Base-by-base conservation (phyloP, 352 stramenopile genomes). In the Lagenidium sp. region DNA sequence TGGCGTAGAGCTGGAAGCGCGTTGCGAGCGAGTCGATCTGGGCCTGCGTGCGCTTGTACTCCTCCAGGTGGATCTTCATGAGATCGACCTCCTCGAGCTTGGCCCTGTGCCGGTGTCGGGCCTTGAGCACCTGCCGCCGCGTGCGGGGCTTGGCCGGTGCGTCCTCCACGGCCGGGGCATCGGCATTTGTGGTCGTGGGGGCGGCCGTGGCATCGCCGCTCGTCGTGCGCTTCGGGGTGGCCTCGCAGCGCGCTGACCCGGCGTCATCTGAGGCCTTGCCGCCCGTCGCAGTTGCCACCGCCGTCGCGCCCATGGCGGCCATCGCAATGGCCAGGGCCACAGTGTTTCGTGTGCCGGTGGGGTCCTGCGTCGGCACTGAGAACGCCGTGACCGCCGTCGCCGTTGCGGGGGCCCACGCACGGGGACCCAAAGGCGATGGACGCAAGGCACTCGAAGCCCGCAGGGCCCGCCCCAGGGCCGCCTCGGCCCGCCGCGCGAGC, bases 51-150 rank as follows among this genome's bases (percentile, higher is more conserved):
- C 65, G 45, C 34, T 65, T 68, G 68, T 83, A 87, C 65, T 80
- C 68, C 42, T 83, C 61, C 57, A 85, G 49, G 35, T 84, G 66
- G 24, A 56, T 58, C 65, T 82, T 83, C 65, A 83, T 77, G 26
- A 75, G 36, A 38, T 82, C 63, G 44, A 65, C 73, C 26, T 86
- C 70, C 34, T 86, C 60, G 19, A 69, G 50, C 50, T 81, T 80
- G 28, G 66, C 61, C 41, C 68, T 55, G 53, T 82, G 64, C 40
- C 76, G 73, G 44, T 65, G 73, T 37, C 69, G 69, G 40, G 71
- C 64, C 51, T 85, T 83, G 16, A 85, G 65, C 39, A 83, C 38
- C 22, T 66, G 43, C 15, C 70, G 73, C 8, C 63, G 60, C 2
- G 51, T 53, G 20, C 51, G 53, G 7, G 35, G 21, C 24, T 58